Base-by-base conservation (phyloP, 495 filamentous ascomycete genomes). In the Lasiosphaeria hispida region DNA sequence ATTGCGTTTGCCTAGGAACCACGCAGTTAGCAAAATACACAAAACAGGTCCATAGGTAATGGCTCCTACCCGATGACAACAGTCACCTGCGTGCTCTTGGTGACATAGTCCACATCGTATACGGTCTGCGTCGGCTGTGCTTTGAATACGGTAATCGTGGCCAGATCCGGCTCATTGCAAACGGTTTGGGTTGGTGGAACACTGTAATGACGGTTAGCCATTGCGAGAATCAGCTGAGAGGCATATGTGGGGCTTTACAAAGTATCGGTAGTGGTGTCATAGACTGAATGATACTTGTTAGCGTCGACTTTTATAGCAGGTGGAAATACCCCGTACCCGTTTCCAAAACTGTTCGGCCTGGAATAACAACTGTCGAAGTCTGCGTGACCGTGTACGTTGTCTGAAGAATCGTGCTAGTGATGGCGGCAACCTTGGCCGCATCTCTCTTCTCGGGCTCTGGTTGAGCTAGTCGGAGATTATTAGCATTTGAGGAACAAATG, bases 1-100 rank as follows among this genome's bases (percentile, higher is more conserved):
- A 64, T 40, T 59, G 59, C 7, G 64, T 67, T 59, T 57, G 59
- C 53, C 64, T 67, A 50, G 7, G 1, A 44, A 34, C 10, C 9
- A 7, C 9, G n/a, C 3, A 44, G 55, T 47, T 19, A 55, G 15
- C 34, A 10, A 4, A n/a, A 23, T 0, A 36, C 7, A 10, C 14
- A 3, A 13, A 41, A 48, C 43, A 45, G 43, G 9, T 19, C 7
- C 17, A 30, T 17, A 11, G 5, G 23, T 30, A 11, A 30, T 1
- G 3, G 38, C 2, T 35, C 63, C 7, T 55, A 67, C 64, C 62
- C 59, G 34, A 67, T 53, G 38, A 43, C 60, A 14, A 67, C 49
- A 10, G 64, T 67, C 5, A 39, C 48, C 15, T 51, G 19, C 4
- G 62, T 60, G 11, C 17, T 48, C 15, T 39, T 13, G 0, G 64